Base-by-base conservation (phyloP, 1,139 yeast genomes). In the Zygosaccharomyces pseudobailii region DNA sequence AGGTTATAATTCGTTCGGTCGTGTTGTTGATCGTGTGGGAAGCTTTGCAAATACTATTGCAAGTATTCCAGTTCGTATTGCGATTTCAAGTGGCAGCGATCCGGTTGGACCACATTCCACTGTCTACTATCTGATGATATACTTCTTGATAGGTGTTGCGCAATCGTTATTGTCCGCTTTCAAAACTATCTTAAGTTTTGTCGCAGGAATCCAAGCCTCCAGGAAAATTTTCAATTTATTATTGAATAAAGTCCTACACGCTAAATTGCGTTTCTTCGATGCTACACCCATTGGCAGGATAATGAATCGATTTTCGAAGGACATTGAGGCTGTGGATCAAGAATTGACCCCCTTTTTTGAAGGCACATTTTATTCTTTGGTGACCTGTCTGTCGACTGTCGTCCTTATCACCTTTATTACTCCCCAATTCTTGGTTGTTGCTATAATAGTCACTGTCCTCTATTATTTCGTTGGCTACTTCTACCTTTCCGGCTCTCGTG, bases 241-340 rank as follows among this genome's bases (percentile, higher is more conserved):
- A 20, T 73, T 92, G 59, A 67, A 71, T 25, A 76, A 78, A 21
- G 83, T 90, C 38, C 67, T 90, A 59, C 78, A 83, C 53, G 94
- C 97, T 2, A 86, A 77, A 59, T 73, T 89, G 56, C 79, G 97
- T 59, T 94, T 92, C 69, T 92, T 90, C 66, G 98, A 94, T 65
- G 78, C 94, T 34, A 92, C 98, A 3, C 98, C 99, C 20, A 78
- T 86, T 59, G 99, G 99, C 30, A 82, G 98, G 67, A 87, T 92
- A 52, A 88, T 92, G 94, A 94, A 92, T 69, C 79, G 99, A 65
- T 92, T 94, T 65, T 89, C 97, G 19, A 90, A 89, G 67, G 99
- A 92, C 71, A 81, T 92, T 52, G 97, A 90, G 69, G 82, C 94
- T 21, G 80, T 89, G 53, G 98, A 92, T 68, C 97, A 90, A 71